Evolutionary conservation across 1,284 basidiomycete species (phyloP).

Genomic region (Apiotrichum veenhuisii): DNA sequence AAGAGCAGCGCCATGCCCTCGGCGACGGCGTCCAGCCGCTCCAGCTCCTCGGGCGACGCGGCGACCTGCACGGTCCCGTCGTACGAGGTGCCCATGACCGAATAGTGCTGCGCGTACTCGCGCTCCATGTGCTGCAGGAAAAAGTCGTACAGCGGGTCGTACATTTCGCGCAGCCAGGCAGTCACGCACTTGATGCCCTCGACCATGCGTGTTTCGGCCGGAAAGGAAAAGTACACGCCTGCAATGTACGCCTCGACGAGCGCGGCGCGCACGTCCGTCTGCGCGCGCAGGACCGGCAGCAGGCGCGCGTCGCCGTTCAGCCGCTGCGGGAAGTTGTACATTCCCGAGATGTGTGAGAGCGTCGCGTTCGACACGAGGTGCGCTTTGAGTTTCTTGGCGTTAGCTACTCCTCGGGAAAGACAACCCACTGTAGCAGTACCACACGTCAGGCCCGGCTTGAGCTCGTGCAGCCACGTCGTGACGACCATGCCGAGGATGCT

Average conservation of each 20-base stretch:
- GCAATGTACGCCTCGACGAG: constrained; percentile 48
- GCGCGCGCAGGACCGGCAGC: constrained; percentile 34
- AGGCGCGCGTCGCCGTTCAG: constrained; percentile 32
- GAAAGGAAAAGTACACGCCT: constrained; percentile 39
- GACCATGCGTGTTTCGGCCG: constrained; percentile 19
- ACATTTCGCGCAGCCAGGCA: constrained; percentile 43
- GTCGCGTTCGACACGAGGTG: constrained; percentile 46
- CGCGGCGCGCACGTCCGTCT: constrained; percentile 43
- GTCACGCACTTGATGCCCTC: constrained; percentile 29
- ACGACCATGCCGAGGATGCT: constrained; percentile 43
- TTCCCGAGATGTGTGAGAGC: constrained; percentile 39
- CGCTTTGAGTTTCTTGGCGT: constrained; percentile 43
- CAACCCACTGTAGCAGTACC: constrained; percentile 42
- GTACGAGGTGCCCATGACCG: constrained; percentile 20
- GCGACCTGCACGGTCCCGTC: constrained; percentile 27
- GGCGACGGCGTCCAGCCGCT: constrained; percentile 21
- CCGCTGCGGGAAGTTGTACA: constrained; percentile 40
- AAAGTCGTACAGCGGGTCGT: constrained; percentile 42
- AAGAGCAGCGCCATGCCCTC: constrained; percentile 34
- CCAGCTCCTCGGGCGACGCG: constrained; percentile 24
- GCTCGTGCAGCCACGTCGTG: constrained; percentile 44
- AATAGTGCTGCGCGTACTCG: constrained; percentile 32
- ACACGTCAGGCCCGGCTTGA: constrained; percentile 35
- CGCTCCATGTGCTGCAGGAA: constrained; percentile 40
- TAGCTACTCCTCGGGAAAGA: neutral